Evolutionary conservation across 805 yeast species (phyloP).

Genomic region (Debaryomyces hansenii): DNA sequence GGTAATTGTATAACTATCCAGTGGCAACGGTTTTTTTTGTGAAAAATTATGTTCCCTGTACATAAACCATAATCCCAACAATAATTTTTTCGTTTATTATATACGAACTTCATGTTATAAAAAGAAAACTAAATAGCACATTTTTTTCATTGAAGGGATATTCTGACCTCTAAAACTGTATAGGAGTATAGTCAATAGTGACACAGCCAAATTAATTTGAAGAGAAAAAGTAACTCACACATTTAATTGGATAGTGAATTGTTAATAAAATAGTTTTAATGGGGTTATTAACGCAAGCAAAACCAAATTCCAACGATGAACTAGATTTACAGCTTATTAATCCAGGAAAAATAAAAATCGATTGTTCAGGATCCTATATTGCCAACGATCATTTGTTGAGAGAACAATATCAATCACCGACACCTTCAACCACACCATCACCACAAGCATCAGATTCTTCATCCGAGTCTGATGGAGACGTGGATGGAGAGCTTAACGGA

Average conservation of each 20-base stretch:
- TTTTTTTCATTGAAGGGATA: too few relatives aligned
- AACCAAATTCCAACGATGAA: slow-evolving; percentile 1
- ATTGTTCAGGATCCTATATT: slow-evolving; percentile 46
- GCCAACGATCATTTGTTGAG: slow-evolving; percentile 42
- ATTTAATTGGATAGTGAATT: too few relatives aligned
- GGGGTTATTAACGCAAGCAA: background rate
- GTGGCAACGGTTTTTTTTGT: background rate
- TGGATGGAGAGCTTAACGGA: slow-evolving; percentile 2
- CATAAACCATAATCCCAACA: background rate
- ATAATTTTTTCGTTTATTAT: background rate
- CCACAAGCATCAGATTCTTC: slow-evolving; percentile 22
- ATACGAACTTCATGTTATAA: too few relatives aligned
- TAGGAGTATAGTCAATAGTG: too few relatives aligned
- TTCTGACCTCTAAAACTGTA: too few relatives aligned
- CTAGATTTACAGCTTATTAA: slow-evolving; percentile 20
- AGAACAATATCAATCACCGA: slow-evolving; percentile 12
- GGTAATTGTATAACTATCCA: too few relatives aligned
- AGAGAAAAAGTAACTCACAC: too few relatives aligned
- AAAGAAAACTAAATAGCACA: too few relatives aligned
- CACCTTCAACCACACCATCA: slow-evolving; percentile 16
- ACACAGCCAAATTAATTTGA: too few relatives aligned
- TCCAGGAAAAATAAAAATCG: slow-evolving; percentile 42
- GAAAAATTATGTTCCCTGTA: background rate
- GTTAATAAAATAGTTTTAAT: background rate
- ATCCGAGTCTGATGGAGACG: slow-evolving; percentile 16